These are phyloP conservation scores for Phytophthora pini DNA, from an alignment of 352 stramenopile species.

Conservation along the genomic window DNA sequence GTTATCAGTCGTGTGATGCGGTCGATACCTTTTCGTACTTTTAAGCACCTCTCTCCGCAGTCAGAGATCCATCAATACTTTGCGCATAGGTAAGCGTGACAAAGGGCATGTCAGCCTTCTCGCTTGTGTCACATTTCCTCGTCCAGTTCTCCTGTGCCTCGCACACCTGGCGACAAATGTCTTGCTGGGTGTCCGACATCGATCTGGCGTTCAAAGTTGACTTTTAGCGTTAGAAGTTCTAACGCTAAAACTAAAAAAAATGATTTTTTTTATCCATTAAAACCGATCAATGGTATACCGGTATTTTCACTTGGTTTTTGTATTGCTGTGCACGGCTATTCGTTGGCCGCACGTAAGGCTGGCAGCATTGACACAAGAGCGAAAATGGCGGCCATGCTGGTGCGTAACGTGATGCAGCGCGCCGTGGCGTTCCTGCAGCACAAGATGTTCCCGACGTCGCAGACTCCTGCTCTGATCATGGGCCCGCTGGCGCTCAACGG, in stretches of 20 bases:
- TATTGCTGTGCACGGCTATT: conserved; percentile 6
- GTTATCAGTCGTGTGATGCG: conserved; percentile 3
- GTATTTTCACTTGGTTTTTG: conserved; percentile 14
- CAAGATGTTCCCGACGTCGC: conserved; percentile 46
- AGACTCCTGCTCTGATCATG: conserved; percentile 39
- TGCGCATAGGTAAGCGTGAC: conserved; percentile 91
- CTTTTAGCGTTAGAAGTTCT: background rate
- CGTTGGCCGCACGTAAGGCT: conserved; percentile 31
- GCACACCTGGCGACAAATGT: conserved; percentile 38
- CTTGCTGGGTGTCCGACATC: conserved; percentile 25
- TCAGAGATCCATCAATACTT: conserved; percentile 89
- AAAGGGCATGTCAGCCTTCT: conserved; percentile 33
- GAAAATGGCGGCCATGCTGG: conserved; percentile 62
- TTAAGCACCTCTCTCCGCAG: conserved; percentile 57
- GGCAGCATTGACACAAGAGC: conserved; percentile 25
- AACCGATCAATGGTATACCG: background rate
- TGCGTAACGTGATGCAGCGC: conserved; percentile 76
- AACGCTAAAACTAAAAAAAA: background rate
- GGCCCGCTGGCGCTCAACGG: conserved; percentile 40
- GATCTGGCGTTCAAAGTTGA: background rate
- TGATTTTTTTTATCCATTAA: conserved; percentile 33
- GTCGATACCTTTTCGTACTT: background rate
- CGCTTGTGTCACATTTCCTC: background rate
- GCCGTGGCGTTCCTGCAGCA: conserved; percentile 66
- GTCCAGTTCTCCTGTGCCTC: conserved; percentile 36